Conservation (phyloP, 2,329 filamentous ascomycete genomes). For the Exophiala viscosa region DNA sequence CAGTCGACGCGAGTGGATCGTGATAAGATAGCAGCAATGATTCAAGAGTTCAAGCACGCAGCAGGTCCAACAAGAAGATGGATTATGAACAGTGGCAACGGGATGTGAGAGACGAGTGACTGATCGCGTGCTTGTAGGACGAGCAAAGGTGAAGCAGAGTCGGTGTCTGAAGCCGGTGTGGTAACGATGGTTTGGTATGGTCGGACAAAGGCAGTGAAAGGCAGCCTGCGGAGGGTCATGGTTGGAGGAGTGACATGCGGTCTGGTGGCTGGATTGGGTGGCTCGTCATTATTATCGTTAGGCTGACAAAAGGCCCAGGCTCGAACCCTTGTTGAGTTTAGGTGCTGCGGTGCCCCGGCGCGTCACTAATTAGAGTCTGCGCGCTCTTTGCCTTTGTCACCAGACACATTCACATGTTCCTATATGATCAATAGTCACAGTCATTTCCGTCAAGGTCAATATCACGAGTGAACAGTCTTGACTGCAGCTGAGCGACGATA, state of each 20-base stretch:
- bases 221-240: background rate
- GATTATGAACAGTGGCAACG: background rate
- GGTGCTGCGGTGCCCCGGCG: no score
- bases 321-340: no score
- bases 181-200: background rate
- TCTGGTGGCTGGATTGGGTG: background rate
- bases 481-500: no score
- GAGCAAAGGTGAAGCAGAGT: background rate
- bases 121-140: background rate
- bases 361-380: no score
- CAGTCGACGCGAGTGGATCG: constrained; percentile 7
- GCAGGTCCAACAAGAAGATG: background rate
- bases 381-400: no score
- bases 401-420: no score
- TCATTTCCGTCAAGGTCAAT: background rate
- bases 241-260: background rate
- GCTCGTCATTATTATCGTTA: background rate
- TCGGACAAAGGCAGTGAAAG: constrained; percentile 2
- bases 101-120: background rate
- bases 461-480: background rate
- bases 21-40: constrained; percentile 13
- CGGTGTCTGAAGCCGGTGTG: background rate
- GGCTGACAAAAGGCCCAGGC: background rate
- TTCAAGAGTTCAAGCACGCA: background rate
- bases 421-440: no score